phyloP scores from a whole-genome alignment of 2,329 filamentous ascomycete genomes.

The Dactylellina leptospora region DNA sequence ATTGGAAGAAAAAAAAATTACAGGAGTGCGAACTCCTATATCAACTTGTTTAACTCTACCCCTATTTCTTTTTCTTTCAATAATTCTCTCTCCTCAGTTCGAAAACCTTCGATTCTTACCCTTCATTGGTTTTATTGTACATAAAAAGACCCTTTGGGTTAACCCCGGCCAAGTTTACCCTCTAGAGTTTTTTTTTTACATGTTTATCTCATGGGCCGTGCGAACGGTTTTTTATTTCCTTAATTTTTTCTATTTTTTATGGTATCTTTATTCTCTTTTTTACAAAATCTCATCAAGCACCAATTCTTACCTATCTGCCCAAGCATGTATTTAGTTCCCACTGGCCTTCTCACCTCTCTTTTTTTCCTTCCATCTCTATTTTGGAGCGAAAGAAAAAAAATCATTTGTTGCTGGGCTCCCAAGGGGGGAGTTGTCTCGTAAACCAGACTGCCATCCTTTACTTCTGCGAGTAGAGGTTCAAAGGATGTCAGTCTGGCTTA shows the following conservation, averaged over 20 bases:
- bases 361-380: conserved; percentile 13
- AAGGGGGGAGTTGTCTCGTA: conserved; percentile 52
- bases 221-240: conserved; percentile 44
- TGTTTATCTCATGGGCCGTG: conserved; percentile 27
- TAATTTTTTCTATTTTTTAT: conserved; percentile 9
- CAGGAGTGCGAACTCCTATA: neutral
- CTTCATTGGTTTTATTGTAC: conserved; percentile 39
- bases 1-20: conserved; percentile 4
- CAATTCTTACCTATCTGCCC: neutral
- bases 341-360: neutral
- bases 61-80: neutral
- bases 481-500: conserved; percentile 54
- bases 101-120: neutral
- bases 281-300: neutral
- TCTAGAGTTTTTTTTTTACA: conserved; percentile 49
- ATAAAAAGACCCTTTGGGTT: conserved; percentile 40
- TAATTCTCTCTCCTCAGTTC: conserved; percentile 16
- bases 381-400: conserved; percentile 32
- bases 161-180: conserved; percentile 51
- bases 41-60: neutral
- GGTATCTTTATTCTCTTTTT: conserved; percentile 13
- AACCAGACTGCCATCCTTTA: conserved; percentile 54
- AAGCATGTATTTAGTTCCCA: conserved; percentile 30
- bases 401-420: conserved; percentile 39
- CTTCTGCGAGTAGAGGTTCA: conserved; percentile 52